Conservation (phyloP, 2,329 filamentous ascomycete genomes). For the Bipolaris sorokiniana region DNA sequence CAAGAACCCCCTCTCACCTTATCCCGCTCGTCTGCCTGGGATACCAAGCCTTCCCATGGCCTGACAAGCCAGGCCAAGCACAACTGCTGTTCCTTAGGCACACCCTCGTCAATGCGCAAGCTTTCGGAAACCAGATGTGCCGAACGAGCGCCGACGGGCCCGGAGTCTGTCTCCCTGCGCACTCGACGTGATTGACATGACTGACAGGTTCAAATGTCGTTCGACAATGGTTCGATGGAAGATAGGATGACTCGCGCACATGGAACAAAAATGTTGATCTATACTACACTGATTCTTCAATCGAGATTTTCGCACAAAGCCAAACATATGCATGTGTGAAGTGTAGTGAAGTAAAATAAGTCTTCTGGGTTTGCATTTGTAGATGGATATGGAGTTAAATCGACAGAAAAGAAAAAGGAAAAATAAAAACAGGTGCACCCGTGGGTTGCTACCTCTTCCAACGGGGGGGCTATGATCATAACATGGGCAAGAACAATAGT, state of each 20-base stretch:
- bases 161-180: background rate
- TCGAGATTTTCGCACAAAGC: background rate
- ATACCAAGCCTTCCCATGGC: background rate
- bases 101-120: background rate
- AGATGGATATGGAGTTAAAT: background rate
- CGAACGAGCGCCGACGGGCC: background rate
- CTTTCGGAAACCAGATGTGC: background rate
- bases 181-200: background rate
- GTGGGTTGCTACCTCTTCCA: slow-evolving; percentile 7
- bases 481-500: slow-evolving; percentile 7
- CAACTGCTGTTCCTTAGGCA: background rate
- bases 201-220: background rate
- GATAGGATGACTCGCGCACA: background rate
- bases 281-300: too few species aligned
- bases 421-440: slow-evolving; percentile 9
- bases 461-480: slow-evolving; percentile 9
- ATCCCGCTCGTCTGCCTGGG: background rate
- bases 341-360: background rate
- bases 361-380: background rate
- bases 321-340: background rate
- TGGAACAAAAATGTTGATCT: background rate
- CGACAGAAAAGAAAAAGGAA: background rate
- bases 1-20: background rate
- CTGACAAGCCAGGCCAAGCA: background rate
- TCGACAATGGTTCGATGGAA: slow-evolving; percentile 7